Evolutionary conservation across 257 asterid genomes (phyloP), one percentile per base, ranked within the genome.

Genomic region (Orobanche coerulescens): DNA sequence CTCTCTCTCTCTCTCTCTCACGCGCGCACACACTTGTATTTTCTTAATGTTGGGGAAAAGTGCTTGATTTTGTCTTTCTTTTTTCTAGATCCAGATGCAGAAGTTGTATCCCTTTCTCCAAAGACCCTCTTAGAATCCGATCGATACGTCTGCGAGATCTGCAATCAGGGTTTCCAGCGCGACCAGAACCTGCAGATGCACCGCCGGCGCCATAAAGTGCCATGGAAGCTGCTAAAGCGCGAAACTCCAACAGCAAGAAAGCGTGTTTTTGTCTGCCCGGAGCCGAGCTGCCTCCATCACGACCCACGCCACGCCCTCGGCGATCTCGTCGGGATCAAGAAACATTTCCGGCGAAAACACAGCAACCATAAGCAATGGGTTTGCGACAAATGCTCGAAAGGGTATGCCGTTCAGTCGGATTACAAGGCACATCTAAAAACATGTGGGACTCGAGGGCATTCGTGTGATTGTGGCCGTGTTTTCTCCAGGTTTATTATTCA

Each of bases 101-200:
- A 91, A 48, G 97, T 87, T 59, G 95, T 90, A 22, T 83, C 94
- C 0, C 82, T 87, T 0, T 90, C 97, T 0, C 97, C 97, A 0
- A 85, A 85, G 49, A 90, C 97, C 56, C 74, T 90, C 4, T 55
- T 90, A 40, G 97, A 90, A 75, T 90, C 96, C 16, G 97, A 90
- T 67, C 85, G 91, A 44, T 90, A 85, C 65, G 90, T 90, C 13
- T 90, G 97, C 39, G 97, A 90, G 95, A 90, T 90, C 90, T 90
- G 97, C 81, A 85, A 82, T 66, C 96, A 87, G 31, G 96, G 97
- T 5, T 90, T 90, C 72, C 97, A 87, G 66, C 80, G 97, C 2
- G 97, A 90, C 68, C 97, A 90, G 73, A 90, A 90, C 61, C 68
- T 90, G 52, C 96, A 90, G 88, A 90, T 90, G 97, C 97, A 90